Conservation (phyloP, 1,284 basidiomycete species). For the Marasmius tenuissimus region DNA sequence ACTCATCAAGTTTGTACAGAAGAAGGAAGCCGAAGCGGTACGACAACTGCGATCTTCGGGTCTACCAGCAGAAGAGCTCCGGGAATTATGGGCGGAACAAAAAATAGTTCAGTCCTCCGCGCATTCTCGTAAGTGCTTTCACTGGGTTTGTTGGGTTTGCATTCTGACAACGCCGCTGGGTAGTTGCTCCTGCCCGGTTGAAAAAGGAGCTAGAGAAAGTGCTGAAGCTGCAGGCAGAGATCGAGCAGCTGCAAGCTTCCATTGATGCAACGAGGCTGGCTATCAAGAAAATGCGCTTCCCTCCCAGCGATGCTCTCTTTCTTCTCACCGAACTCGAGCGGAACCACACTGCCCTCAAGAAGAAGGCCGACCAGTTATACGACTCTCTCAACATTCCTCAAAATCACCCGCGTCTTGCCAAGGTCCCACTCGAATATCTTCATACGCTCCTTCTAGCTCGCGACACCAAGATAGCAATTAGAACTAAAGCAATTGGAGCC, state of each 20-base stretch:
- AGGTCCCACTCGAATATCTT: slow-evolving; percentile 15
- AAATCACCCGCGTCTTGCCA: not conserved
- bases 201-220: slow-evolving; percentile 38
- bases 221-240: slow-evolving; percentile 31
- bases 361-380: slow-evolving; percentile 19
- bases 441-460: slow-evolving; percentile 8
- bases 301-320: not conserved
- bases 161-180: not conserved
- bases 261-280: not conserved
- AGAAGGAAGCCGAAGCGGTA: slow-evolving; percentile 3
- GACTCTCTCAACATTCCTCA: not conserved
- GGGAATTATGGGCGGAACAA: too few relatives aligned
- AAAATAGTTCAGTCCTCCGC: not conserved
- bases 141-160: not conserved
- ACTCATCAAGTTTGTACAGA: slow-evolving; percentile 12
- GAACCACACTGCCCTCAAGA: not conserved
- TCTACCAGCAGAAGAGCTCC: not conserved
- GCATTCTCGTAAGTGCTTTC: not conserved
- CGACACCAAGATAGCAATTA: slow-evolving; percentile 4
- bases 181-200: slow-evolving; percentile 31
- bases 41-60: slow-evolving; percentile 7
- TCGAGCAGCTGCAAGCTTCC: slow-evolving; percentile 18
- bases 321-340: not conserved
- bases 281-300: not conserved
- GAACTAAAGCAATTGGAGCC: slow-evolving; percentile 29